phyloP scores from a whole-genome alignment of 176 grass and related monocot species.

The Panicum miliaceum region DNA sequence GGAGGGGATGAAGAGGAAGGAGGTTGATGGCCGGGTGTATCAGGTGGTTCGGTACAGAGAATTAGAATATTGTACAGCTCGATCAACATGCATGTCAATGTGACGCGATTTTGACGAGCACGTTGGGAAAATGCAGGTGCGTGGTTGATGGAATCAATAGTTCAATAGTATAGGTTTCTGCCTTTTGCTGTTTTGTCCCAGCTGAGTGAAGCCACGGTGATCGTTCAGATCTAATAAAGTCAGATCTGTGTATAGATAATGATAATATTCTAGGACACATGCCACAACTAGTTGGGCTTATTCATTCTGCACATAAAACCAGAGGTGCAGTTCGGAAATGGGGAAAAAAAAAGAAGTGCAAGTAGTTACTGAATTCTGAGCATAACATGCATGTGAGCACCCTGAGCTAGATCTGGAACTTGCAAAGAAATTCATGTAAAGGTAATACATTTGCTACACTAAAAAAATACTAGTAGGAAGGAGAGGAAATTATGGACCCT shows the following conservation, averaged over 20 bases:
- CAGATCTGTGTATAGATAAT: background rate
- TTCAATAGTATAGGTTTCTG: background rate
- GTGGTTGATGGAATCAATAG: conserved; percentile 11
- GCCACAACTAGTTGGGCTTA: background rate
- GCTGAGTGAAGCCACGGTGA: background rate
- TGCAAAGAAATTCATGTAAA: background rate
- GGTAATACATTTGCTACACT: background rate
- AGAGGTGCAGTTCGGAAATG: background rate
- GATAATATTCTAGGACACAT: background rate
- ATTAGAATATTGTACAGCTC: background rate
- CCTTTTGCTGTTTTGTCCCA: conserved; percentile 27
- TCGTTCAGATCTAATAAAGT: conserved; percentile 10
- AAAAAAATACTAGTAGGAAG: background rate
- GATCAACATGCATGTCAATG: background rate
- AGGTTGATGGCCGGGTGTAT: background rate
- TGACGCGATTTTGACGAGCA: conserved; percentile 4
- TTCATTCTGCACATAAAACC: too few species aligned
- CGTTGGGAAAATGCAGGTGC: conserved; percentile 33
- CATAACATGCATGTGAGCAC: background rate
- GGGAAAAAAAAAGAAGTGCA: background rate
- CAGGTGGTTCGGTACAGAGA: conserved; percentile 9
- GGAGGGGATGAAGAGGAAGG: background rate
- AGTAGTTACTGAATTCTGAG: background rate
- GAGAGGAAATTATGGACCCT: background rate
- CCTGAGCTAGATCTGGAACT: background rate